A percentile compares a stretch with the other conserved stretches of the same genome.
phyloP scores from a whole-genome alignment of 768 basidiomycete genomes.

The Naematelia encephala region DNA sequence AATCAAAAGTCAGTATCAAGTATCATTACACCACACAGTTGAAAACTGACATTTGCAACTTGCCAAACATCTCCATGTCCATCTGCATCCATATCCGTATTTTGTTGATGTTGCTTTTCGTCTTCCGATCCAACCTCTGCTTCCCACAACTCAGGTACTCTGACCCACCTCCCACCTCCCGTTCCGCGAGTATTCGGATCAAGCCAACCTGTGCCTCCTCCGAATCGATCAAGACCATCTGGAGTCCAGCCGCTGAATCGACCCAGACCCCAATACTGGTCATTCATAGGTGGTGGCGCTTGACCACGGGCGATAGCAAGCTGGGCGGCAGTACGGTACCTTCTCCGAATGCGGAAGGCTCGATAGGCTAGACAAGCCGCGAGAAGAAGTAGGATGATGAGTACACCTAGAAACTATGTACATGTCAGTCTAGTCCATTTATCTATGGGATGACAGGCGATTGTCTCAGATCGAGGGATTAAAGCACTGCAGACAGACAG shows the following conservation, averaged over 20 bases:
- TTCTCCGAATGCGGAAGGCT: slow-evolving; percentile 29
- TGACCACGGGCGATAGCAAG: slow-evolving; percentile 38
- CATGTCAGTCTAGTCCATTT: background rate
- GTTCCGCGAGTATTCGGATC: slow-evolving; percentile 5
- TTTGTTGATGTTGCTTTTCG: too few relatives aligned
- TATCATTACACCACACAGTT: background rate
- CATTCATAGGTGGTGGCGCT: slow-evolving; percentile 14
- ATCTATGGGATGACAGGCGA: too few relatives aligned
- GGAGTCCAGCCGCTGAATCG: slow-evolving; percentile 21
- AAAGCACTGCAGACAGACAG: too few relatives aligned
- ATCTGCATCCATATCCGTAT: too few relatives aligned
- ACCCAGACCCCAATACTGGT: slow-evolving; percentile 36
- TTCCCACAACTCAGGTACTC: slow-evolving; percentile 28
- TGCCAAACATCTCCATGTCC: slow-evolving; percentile 4
- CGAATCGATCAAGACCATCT: slow-evolving; percentile 19
- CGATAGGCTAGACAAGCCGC: slow-evolving; percentile 33
- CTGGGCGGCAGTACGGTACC: slow-evolving; percentile 39
- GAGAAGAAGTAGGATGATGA: slow-evolving; percentile 31
- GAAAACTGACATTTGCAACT: background rate
- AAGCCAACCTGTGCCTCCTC: slow-evolving; percentile 12
- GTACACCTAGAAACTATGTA: slow-evolving; percentile 41
- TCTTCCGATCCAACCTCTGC: slow-evolving; percentile 14
- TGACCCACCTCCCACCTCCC: slow-evolving; percentile 19
- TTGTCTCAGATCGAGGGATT: too few relatives aligned
- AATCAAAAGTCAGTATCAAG: too few relatives aligned